These are phyloP conservation scores for Musa schizocarpa DNA, from an alignment of 176 grass and related monocot genomes.

Conservation along the genomic window DNA sequence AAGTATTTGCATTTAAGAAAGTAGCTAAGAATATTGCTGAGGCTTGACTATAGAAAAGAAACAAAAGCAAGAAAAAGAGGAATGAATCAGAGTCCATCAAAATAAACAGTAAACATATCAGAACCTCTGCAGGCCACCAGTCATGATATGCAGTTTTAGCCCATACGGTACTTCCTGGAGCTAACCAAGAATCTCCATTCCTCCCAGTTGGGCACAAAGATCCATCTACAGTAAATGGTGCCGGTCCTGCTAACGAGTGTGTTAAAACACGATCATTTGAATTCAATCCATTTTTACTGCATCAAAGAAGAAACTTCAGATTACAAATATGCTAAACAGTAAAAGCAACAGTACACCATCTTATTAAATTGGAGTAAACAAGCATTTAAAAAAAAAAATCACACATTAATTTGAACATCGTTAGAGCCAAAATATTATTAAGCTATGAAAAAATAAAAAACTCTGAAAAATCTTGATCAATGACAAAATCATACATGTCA, in stretches of 20 bases:
- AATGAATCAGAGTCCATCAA: constrained; percentile 1
- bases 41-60: background rate
- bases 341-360: background rate
- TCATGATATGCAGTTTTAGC: constrained; percentile 35
- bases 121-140: constrained; percentile 45
- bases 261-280: constrained; percentile 25
- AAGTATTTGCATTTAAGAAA: constrained; percentile 6
- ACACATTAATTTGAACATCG: background rate
- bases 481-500: background rate
- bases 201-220: constrained; percentile 9
- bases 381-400: background rate
- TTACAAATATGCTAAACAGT: background rate
- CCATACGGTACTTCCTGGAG: constrained; percentile 41
- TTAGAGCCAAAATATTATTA: background rate
- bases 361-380: background rate
- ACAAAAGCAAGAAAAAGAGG: background rate
- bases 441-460: background rate
- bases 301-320: background rate
- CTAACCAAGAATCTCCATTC: constrained; percentile 22
- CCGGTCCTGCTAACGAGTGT: constrained; percentile 24
- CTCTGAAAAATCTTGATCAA: background rate
- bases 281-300: constrained; percentile 14
- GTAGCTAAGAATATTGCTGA: background rate
- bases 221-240: constrained; percentile 19
- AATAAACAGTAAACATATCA: background rate